Evolutionary conservation across 495 filamentous ascomycete species (phyloP), one percentile per base, ranked within the genome.

Genomic region (Hypomontagnella submonticulosa): DNA sequence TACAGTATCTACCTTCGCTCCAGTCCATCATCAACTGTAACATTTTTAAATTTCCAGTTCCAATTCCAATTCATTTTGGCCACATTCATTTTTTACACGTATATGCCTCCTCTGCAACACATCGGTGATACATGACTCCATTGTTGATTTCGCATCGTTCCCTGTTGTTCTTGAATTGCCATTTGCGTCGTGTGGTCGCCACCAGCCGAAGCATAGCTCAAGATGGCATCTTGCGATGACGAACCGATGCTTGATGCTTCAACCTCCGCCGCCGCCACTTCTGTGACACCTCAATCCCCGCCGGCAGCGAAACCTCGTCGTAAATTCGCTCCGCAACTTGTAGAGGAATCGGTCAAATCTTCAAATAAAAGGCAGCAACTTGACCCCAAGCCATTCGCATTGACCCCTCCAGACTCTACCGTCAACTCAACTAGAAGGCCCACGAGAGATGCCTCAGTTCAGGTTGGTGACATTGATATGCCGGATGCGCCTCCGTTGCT

Each of bases 281-380:
- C 68, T 47, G 12, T 38, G 13, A 64, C 68, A 38, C 30, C 63
- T 33, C 41, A 69, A 51, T 33, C 56, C 13, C 55, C 69, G 27
- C 59, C 70, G 36, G 52, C 67, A 13, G 60, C 75, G 8, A 78
- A 79, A 42, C 75, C 74, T n/a, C 73, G 72, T 44, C 73, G 77
- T 47, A 77, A 74, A 58, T 83, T 88, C 55, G 70, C 77, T 33
- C 83, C 84, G 4, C 79, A 89, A 66, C 80, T 84, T 3, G 77
- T 87, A 37, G 85, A 88, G 61, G 86, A 82, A 13, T 75, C 80
- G 15, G 79, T 80, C 6, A 79, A 81, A 54, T 82, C 78, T 19
- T 70, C 66, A 12, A 55, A 38, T 51, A 63, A 57, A 49, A 66
- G 19, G 33, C 47, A 44, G 43, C 61, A 43, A 4, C 53, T 57